A percentile compares a stretch with the other conserved stretches of the same genome.
These are phyloP conservation scores for Glycine tomentella DNA, from an alignment of 306 rosid species.

Conservation along the genomic window DNA sequence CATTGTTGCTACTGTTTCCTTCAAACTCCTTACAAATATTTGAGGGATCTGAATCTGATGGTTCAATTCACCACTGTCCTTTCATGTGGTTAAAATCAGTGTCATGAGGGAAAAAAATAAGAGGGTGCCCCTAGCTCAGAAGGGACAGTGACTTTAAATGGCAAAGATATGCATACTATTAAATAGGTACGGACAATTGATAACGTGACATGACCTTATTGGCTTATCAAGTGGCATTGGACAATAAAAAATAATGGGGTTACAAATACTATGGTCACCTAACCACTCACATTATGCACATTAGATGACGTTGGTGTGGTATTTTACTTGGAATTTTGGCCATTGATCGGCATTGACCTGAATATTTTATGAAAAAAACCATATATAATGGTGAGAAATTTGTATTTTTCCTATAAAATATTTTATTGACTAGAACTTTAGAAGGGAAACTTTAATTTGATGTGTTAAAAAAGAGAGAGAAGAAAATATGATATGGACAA, in stretches of 20 bases:
- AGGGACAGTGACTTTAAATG: conserved; percentile 51
- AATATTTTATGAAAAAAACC: neutral
- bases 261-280: conserved; percentile 23
- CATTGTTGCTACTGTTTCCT: conserved; percentile 48
- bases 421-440: neutral
- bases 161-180: conserved; percentile 34
- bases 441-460: neutral
- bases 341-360: neutral
- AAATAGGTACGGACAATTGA: conserved; percentile 38
- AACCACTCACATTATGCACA: conserved; percentile 32
- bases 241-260: conserved; percentile 25
- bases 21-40: conserved; percentile 26
- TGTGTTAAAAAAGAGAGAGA: neutral
- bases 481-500: conserved; percentile 40
- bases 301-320: neutral
- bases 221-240: conserved; percentile 45
- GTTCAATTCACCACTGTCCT: conserved; percentile 49
- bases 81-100: conserved; percentile 51
- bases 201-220: conserved; percentile 44
- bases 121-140: conserved; percentile 40
- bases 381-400: neutral
- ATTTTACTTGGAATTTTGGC: neutral
- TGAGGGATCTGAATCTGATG: conserved; percentile 52
- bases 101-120: neutral
- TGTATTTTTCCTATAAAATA: neutral